Base-by-base conservation (phyloP, 2,329 filamentous ascomycete genomes). In the Penicillium sp. region DNA sequence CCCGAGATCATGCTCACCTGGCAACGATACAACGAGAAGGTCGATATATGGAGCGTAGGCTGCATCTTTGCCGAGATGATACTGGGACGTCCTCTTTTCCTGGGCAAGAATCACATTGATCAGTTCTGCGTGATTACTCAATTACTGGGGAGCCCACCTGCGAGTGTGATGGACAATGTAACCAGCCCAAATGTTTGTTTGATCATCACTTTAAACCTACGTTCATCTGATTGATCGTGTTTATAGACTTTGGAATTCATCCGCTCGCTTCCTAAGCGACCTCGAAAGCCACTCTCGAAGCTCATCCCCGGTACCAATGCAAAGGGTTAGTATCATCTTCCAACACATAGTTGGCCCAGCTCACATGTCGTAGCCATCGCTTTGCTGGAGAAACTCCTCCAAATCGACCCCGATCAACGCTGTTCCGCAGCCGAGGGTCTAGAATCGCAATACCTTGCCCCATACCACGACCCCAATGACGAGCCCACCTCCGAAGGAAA, bases 61-160 rank as follows among this genome's bases (percentile, higher is more conserved):
- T 99, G 95, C 78, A 98, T 99, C 73, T 97, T 98, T 68, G 95
- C 95, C 31, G 95, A 99, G 80, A 98, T 98, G 93, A 84, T 99
- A 52, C 91, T 96, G 78, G 93, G 95, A 71, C 96, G 96, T 80
- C 95, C 95, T 27, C 80, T 98, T 27, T 98, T 99, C 82, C 95
- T 95, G 0, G 95, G 95, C 72, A 98, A 98, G 80, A 95, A 99
- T 71, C 95, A 99, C 73, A 93, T 98, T 76, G 96, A 99, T 79
- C 95, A 99, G 75, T 99, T 99, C 78, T 96, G 92, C 67, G 98
- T 99, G 79, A 99, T 99, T 74, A 98, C 95, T 16, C 93, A 98
- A 75, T 84, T 98, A 31, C 84, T 99, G 31, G 95, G 95, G 39
- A 98, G 92, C 27, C 95, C 95, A 6, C 95, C 95, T 21, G 91